Evolutionary conservation across 2,329 filamentous ascomycete genomes (phyloP).

Genomic region (Pseudopyrenochaeta lycopersici): DNA sequence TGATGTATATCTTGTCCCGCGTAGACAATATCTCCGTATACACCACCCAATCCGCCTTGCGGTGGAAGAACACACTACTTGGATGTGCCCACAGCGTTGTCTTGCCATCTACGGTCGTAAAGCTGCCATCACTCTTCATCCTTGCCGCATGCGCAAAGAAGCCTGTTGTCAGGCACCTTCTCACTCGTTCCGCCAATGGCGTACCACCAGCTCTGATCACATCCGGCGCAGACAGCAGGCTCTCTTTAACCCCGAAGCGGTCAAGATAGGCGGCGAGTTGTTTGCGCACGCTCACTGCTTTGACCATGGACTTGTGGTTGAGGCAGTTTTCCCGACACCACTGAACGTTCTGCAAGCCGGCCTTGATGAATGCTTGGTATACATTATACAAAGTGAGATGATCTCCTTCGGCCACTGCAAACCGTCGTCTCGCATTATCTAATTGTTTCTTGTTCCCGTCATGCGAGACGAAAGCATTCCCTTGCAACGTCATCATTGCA

Average conservation of each 20-base stretch:
- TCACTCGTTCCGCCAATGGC: constrained; percentile 75
- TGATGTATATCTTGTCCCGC: constrained; percentile 85
- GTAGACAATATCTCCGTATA: constrained; percentile 95
- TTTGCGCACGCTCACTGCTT: constrained; percentile 84
- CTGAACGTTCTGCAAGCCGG: constrained; percentile 80
- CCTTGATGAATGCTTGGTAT: constrained; percentile 87
- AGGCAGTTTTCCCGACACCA: constrained; percentile 90
- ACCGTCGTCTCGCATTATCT: constrained; percentile 79
- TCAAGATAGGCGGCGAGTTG: constrained; percentile 90
- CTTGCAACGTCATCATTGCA: constrained; percentile 89
- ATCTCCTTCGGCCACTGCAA: constrained; percentile 92
- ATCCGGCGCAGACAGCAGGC: constrained; percentile 55
- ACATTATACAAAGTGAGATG: constrained; percentile 92
- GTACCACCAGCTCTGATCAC: constrained; percentile 52
- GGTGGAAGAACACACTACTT: constrained; percentile 92
- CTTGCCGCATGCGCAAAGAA: constrained; percentile 93
- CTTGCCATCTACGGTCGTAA: constrained; percentile 82
- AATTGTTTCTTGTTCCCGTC: constrained; percentile 78
- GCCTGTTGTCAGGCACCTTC: constrained; percentile 84
- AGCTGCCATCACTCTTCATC: constrained; percentile 93
- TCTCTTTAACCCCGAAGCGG: constrained; percentile 74
- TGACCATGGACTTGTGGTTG: constrained; percentile 84
- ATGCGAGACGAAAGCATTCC: constrained; percentile 82
- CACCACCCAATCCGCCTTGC: constrained; percentile 95
- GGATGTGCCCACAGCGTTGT: constrained; percentile 87